A percentile compares a stretch with the other conserved stretches of the same genome.
These are phyloP conservation scores for Eucalyptus guilfoylei DNA, from an alignment of 345 rosid species.

Conservation along the genomic window DNA sequence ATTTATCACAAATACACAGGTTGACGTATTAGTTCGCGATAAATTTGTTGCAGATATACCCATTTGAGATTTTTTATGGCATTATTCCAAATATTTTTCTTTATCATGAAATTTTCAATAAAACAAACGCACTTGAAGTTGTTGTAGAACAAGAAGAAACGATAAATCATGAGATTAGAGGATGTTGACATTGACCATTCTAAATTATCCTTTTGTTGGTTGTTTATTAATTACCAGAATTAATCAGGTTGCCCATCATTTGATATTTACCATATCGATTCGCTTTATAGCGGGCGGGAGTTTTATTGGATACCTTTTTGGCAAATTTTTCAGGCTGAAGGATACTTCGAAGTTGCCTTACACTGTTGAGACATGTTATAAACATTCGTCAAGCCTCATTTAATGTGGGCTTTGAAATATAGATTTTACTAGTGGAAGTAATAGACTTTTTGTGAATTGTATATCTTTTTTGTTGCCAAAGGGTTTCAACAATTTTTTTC, in stretches of 20 bases:
- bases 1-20: no score
- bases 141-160: neutral
- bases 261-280: neutral
- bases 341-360: neutral
- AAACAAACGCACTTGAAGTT: neutral
- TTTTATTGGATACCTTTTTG: neutral
- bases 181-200: neutral
- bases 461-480: neutral
- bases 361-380: neutral
- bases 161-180: neutral
- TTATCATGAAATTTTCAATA: neutral
- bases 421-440: neutral
- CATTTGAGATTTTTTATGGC: rapidly evolving
- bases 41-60: rapidly evolving
- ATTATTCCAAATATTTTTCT: neutral
- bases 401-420: neutral
- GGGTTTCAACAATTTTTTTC: neutral
- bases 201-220: neutral
- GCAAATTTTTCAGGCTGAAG: neutral
- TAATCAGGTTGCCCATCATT: neutral
- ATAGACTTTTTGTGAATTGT: neutral
- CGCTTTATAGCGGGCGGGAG: neutral
- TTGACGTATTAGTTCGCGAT: rapidly evolving
- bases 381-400: neutral
- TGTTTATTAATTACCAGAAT: neutral